phyloP scores from a whole-genome alignment of 495 filamentous ascomycete genomes.

The Penicillium roqueforti region DNA sequence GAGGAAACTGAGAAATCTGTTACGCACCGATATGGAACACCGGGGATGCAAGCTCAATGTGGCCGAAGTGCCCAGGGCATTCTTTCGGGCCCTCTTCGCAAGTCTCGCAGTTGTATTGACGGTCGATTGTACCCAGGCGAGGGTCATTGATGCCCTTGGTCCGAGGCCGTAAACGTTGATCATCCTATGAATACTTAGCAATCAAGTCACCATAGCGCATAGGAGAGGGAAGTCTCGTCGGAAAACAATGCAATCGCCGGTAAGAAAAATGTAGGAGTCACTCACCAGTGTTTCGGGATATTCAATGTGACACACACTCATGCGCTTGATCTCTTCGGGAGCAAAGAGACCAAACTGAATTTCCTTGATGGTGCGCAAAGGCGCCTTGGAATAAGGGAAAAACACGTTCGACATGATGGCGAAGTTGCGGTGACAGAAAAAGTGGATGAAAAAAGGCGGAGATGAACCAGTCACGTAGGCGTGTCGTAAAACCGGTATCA shows the following conservation, averaged over 20 bases:
- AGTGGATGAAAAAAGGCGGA: slow-evolving; percentile 7
- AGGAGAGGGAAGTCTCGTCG: slow-evolving; percentile 3
- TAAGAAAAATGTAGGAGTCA: slow-evolving; percentile 3
- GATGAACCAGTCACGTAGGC: slow-evolving; percentile 9
- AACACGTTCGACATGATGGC: slow-evolving; percentile 87
- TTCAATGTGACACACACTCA: slow-evolving; percentile 88
- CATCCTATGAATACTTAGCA: slow-evolving; percentile 56
- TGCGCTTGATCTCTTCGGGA: slow-evolving; percentile 95
- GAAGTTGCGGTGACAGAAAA: slow-evolving; percentile 21
- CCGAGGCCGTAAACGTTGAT: slow-evolving; percentile 79
- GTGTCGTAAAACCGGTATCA: slow-evolving; percentile 12
- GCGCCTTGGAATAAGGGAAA: slow-evolving; percentile 89
- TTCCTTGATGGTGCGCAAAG: slow-evolving; percentile 91
- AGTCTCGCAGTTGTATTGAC: slow-evolving; percentile 88
- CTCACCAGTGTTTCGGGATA: slow-evolving; percentile 95
- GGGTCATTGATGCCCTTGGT: slow-evolving; percentile 90
- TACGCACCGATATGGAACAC: slow-evolving; percentile 75
- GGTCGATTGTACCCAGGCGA: slow-evolving; percentile 88
- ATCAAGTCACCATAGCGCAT: slow-evolving; percentile 1
- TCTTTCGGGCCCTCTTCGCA: slow-evolving; percentile 91
- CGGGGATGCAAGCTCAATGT: slow-evolving; percentile 91
- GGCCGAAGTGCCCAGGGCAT: slow-evolving; percentile 96
- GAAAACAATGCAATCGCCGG: neutral
- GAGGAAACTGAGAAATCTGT: slow-evolving; percentile 20
- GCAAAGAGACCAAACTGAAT: slow-evolving; percentile 97